phyloP scores from a whole-genome alignment of 345 rosid genomes.

The Acer saccharum region DNA sequence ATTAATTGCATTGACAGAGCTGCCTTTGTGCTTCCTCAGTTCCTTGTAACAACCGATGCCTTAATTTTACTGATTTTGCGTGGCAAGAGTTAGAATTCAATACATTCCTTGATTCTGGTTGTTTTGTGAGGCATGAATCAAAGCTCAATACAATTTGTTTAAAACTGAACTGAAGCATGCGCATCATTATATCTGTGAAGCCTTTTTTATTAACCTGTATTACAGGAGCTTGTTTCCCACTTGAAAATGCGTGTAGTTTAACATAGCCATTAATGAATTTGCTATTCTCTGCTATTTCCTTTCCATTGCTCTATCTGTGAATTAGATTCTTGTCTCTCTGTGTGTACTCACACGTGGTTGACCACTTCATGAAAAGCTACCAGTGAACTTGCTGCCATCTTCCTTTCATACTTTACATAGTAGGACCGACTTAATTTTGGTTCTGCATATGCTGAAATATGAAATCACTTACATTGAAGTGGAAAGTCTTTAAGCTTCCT shows the following conservation, averaged over 20 bases:
- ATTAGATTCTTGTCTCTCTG: neutral
- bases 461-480: neutral
- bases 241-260: constrained; percentile 4
- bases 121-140: too few species aligned
- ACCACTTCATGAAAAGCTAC: neutral
- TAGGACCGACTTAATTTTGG: neutral
- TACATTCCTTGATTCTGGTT: too few species aligned
- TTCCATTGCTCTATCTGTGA: neutral
- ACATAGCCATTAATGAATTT: neutral
- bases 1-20: neutral
- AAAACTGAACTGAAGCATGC: too few species aligned
- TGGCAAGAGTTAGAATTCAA: too few species aligned
- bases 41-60: neutral
- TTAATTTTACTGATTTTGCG: neutral
- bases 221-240: neutral
- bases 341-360: neutral
- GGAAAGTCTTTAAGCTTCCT: neutral
- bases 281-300: neutral
- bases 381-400: neutral
- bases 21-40: neutral
- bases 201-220: too few species aligned
- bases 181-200: too few species aligned
- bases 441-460: neutral
- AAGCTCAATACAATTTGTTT: too few species aligned
- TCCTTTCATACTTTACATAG: neutral